phyloP scores from a whole-genome alignment of 2,329 filamentous ascomycete genomes.

The Penicillium oxalicum region DNA sequence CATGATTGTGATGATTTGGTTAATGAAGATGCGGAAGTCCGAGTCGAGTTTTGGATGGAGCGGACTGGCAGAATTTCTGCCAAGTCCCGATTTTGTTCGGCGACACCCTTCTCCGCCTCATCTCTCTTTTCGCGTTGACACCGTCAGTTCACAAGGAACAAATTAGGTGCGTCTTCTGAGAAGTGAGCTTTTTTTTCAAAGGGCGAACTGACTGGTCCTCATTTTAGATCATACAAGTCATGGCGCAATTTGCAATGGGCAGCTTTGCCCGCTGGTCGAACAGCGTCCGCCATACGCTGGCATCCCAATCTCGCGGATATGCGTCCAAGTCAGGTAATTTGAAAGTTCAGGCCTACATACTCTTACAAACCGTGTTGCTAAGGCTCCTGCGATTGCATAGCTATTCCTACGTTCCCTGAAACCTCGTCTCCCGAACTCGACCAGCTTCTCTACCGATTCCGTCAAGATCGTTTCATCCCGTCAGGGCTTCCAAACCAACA shows the following conservation, averaged over 20 bases:
- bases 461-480: constrained; percentile 42
- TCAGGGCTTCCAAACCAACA: constrained; percentile 34
- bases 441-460: constrained; percentile 36
- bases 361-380: constrained; percentile 2
- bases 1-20: constrained; percentile 48
- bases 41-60: constrained; percentile 25
- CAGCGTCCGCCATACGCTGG: constrained; percentile 27
- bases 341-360: neutral
- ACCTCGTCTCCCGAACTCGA: constrained; percentile 39
- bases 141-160: neutral
- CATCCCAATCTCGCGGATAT: constrained; percentile 27
- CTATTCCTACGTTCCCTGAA: constrained; percentile 36
- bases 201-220: neutral
- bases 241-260: constrained; percentile 37
- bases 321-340: constrained; percentile 28
- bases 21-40: constrained; percentile 13
- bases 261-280: constrained; percentile 36
- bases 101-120: constrained; percentile 19
- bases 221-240: constrained; percentile 10
- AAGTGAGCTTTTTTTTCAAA: neutral
- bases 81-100: constrained; percentile 27
- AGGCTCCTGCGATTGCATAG: constrained; percentile 12
- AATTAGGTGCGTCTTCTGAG: neutral
- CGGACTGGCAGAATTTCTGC: constrained; percentile 36
- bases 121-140: constrained; percentile 7